phyloP scores from a whole-genome alignment of 495 filamentous ascomycete species.

The Penicillium chermesinum region DNA sequence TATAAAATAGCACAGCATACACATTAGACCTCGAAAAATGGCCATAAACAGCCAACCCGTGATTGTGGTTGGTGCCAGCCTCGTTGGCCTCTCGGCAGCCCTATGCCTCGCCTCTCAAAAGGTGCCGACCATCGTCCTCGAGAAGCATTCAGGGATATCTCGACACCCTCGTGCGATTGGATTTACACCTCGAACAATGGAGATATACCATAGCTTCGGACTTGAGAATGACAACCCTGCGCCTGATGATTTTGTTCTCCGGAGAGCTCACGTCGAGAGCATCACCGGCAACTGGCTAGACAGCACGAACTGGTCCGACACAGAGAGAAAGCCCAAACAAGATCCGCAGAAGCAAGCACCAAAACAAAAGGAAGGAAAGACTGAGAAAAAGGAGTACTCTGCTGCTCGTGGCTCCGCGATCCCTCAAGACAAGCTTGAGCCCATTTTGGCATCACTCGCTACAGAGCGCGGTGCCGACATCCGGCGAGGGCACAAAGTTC shows the following conservation, averaged over 20 bases:
- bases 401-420: slow-evolving; percentile 18
- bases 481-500: slow-evolving; percentile 12
- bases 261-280: slow-evolving; percentile 25
- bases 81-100: slow-evolving; percentile 30
- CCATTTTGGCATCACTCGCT: slow-evolving; percentile 21
- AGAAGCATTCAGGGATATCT: slow-evolving; percentile 23
- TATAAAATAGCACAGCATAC: too few species aligned
- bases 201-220: slow-evolving; percentile 25
- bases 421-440: slow-evolving; percentile 29
- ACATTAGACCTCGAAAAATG: too few species aligned
- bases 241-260: slow-evolving; percentile 18
- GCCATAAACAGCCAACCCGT: too few species aligned
- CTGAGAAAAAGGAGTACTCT: slow-evolving; percentile 14
- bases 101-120: slow-evolving; percentile 20
- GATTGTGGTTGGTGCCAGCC: slow-evolving; percentile 28
- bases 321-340: slow-evolving; percentile 7
- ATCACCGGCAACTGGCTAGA: slow-evolving; percentile 25
- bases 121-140: slow-evolving; percentile 28
- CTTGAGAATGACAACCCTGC: slow-evolving; percentile 25
- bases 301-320: slow-evolving; percentile 23
- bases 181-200: slow-evolving; percentile 32
- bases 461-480: slow-evolving; percentile 28
- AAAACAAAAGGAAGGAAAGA: slow-evolving; percentile 1
- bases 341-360: neutral
- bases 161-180: slow-evolving; percentile 31